Evolutionary conservation across 108 stramenopile species (phyloP).

Genomic region (Stephanodiscus minutulus): DNA sequence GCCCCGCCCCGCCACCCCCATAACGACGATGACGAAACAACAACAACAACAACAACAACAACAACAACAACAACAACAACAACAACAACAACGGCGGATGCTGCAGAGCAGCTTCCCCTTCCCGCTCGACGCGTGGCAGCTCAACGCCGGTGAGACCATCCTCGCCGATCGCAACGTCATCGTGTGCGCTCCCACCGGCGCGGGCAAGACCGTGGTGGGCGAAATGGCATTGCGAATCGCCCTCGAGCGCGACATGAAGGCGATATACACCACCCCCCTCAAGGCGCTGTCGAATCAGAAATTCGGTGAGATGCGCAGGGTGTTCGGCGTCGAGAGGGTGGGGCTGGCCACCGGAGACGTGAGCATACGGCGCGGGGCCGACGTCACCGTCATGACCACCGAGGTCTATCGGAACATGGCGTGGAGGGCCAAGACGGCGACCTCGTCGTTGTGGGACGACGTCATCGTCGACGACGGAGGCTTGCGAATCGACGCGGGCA

Average conservation of each 20-base stretch:
- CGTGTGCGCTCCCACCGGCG: slow-evolving; percentile 92
- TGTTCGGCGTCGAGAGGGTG: slow-evolving; percentile 76
- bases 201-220: slow-evolving; percentile 85
- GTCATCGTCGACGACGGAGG: slow-evolving; percentile 1
- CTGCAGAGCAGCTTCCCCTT: slow-evolving; percentile 34
- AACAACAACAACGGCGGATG: neutral
- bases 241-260: slow-evolving; percentile 55
- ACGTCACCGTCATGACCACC: slow-evolving; percentile 92
- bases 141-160: slow-evolving; percentile 22
- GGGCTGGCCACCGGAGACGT: slow-evolving; percentile 87
- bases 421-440: slow-evolving; percentile 56
- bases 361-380: slow-evolving; percentile 82
- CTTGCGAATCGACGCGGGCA: slow-evolving; percentile 8
- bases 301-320: slow-evolving; percentile 79
- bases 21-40: no score
- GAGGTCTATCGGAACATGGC: slow-evolving; percentile 95
- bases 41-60: no score
- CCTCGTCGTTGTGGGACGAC: slow-evolving; percentile 10
- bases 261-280: slow-evolving; percentile 93
- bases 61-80: no score
- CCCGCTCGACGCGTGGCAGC: slow-evolving; percentile 42
- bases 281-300: slow-evolving; percentile 97
- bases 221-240: slow-evolving; percentile 87
- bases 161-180: slow-evolving; percentile 80
- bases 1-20: no score